Conservation (phyloP, 2,329 filamentous ascomycete species). For the Cladosporium sp. region DNA sequence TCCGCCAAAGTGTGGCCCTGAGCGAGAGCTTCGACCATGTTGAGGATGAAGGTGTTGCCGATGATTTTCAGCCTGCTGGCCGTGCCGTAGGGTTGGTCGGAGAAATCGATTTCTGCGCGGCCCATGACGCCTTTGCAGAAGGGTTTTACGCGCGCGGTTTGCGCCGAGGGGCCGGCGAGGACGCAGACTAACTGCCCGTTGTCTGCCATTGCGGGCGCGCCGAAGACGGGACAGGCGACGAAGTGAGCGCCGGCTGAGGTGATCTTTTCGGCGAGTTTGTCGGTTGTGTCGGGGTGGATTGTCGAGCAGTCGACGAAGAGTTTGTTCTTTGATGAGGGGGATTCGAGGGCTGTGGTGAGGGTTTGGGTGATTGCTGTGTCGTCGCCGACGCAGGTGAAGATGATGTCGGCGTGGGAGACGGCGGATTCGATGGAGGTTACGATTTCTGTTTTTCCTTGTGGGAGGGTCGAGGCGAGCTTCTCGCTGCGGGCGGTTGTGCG, state of each 20-base stretch:
- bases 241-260: conserved; percentile 62
- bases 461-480: conserved; percentile 59
- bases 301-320: conserved; percentile 85
- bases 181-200: conserved; percentile 67
- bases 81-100: conserved; percentile 61
- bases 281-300: conserved; percentile 75
- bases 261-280: conserved; percentile 57
- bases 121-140: conserved; percentile 71
- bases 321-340: conserved; percentile 65
- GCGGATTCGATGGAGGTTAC: conserved; percentile 61
- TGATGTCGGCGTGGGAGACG: conserved; percentile 65
- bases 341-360: conserved; percentile 43
- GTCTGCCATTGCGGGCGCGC: conserved; percentile 66
- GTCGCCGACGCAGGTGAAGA: conserved; percentile 78
- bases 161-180: conserved; percentile 58
- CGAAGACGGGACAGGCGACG: conserved; percentile 70
- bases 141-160: conserved; percentile 61
- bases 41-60: conserved; percentile 80
- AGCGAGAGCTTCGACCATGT: conserved; percentile 73
- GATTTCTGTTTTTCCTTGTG: conserved; percentile 58
- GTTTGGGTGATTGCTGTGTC: conserved; percentile 15
- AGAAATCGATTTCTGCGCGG: conserved; percentile 64
- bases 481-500: conserved; percentile 63
- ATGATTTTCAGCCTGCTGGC: conserved; percentile 73
- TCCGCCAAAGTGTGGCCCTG: conserved; percentile 77